These are phyloP conservation scores for Clathrospora elynae DNA, from an alignment of 2,329 filamentous ascomycete genomes.

Conservation along the genomic window DNA sequence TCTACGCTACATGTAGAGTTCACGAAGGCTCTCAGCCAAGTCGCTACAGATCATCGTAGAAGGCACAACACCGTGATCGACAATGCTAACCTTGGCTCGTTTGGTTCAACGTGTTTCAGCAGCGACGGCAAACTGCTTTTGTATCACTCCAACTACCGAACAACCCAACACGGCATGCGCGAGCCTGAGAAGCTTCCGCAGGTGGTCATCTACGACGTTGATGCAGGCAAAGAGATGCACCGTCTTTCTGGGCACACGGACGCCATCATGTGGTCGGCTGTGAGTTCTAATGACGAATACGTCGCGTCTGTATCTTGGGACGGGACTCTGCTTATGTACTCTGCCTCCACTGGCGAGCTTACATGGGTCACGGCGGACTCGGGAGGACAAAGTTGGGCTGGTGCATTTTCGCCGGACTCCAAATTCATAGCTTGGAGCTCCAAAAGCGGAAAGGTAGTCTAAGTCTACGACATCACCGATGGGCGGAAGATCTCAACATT, in stretches of 20 bases:
- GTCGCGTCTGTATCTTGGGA: constrained; percentile 39
- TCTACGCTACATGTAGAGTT: constrained; percentile 31
- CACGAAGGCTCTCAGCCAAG: constrained; percentile 19
- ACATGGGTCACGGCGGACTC: constrained; percentile 26
- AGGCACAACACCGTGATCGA: constrained; percentile 28
- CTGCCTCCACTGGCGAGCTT: constrained; percentile 22
- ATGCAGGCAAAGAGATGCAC: constrained; percentile 18
- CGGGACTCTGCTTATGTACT: constrained; percentile 37
- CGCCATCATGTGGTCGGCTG: constrained; percentile 33
- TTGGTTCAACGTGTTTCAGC: constrained; percentile 25
- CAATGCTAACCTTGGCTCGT: constrained; percentile 19
- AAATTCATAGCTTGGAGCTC: constrained; percentile 33
- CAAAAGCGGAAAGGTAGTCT: constrained; percentile 16
- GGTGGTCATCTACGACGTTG: constrained; percentile 28
- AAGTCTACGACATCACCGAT: constrained; percentile 25
- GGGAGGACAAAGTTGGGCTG: constrained; percentile 29
- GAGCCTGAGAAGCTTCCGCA: constrained; percentile 14
- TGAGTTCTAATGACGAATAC: constrained; percentile 29
- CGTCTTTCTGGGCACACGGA: constrained; percentile 34
- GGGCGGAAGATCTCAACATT: constrained; percentile 23
- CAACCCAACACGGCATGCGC: constrained; percentile 18
- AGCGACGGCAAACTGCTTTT: constrained; percentile 26
- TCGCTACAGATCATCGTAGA: constrained; percentile 28
- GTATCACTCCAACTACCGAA: constrained; percentile 19
- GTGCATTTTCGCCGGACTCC: constrained; percentile 35